A percentile compares a stretch with the other conserved stretches of the same genome.
These are phyloP conservation scores for Coccinonectria pachysandricola DNA, from an alignment of 2,329 filamentous ascomycete genomes.

Conservation along the genomic window DNA sequence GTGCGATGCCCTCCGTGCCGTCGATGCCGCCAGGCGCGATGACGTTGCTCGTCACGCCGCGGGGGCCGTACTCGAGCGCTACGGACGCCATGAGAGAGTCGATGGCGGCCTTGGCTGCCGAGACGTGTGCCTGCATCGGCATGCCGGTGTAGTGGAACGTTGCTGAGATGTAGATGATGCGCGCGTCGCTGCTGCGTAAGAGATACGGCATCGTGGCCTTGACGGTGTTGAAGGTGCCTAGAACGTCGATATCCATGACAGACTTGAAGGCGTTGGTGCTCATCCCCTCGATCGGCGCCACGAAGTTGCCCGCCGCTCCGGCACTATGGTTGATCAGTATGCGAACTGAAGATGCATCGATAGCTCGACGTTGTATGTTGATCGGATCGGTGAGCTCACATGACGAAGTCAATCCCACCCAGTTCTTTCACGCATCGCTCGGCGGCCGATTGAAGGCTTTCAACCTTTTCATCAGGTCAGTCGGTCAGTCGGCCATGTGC, in stretches of 20 bases:
- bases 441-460: constrained; percentile 50
- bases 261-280: constrained; percentile 86
- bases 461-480: constrained; percentile 11
- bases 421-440: constrained; percentile 73
- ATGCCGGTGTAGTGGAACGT: constrained; percentile 85
- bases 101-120: constrained; percentile 82
- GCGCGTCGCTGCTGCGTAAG: constrained; percentile 61
- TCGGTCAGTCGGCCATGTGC: constrained; percentile 2
- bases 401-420: constrained; percentile 83
- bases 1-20: constrained; percentile 70
- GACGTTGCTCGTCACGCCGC: constrained; percentile 77
- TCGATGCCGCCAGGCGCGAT: constrained; percentile 81
- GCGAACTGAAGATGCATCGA: too few species aligned
- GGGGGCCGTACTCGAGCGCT: constrained; percentile 81
- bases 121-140: constrained; percentile 80
- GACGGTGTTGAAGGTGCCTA: constrained; percentile 89
- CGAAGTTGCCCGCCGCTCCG: constrained; percentile 91
- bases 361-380: too few species aligned
- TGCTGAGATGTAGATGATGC: constrained; percentile 83
- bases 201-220: constrained; percentile 85
- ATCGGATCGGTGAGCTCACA: too few species aligned
- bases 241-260: constrained; percentile 91
- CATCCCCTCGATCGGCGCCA: constrained; percentile 73
- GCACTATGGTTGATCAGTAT: too few species aligned
- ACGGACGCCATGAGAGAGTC: constrained; percentile 74